phyloP scores from a whole-genome alignment of 73 alveolate genomes.

The Symbiodinium pilosum region DNA sequence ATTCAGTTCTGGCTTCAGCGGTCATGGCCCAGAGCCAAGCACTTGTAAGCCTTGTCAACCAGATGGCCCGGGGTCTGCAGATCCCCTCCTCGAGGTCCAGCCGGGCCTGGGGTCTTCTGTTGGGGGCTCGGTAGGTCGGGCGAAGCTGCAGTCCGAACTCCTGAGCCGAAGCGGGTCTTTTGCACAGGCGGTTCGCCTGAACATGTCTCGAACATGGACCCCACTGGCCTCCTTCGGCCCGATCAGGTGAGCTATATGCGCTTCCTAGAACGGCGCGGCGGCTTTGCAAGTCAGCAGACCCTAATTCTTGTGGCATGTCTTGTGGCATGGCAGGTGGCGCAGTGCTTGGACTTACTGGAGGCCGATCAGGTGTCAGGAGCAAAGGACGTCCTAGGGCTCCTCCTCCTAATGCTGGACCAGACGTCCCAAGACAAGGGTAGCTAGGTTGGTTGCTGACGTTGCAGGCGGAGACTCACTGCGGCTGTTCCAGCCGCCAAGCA shows the following conservation, averaged over 20 bases:
- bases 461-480: background rate
- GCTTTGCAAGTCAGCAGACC: background rate
- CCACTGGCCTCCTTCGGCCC: background rate
- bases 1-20: background rate
- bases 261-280: background rate
- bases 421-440: background rate
- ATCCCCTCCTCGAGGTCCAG: background rate
- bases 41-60: background rate
- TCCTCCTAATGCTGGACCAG: background rate
- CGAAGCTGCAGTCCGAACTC: background rate
- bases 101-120: background rate
- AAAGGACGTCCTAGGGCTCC: background rate
- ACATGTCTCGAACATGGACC: background rate
- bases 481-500: background rate
- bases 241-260: background rate
- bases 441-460: background rate
- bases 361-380: background rate
- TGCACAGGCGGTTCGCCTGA: background rate
- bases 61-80: background rate
- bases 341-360: background rate
- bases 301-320: background rate
- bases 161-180: background rate
- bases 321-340: background rate
- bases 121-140: background rate
- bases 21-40: background rate